phyloP scores from a whole-genome alignment of 495 filamentous ascomycete species.

The Penicillium roqueforti region DNA sequence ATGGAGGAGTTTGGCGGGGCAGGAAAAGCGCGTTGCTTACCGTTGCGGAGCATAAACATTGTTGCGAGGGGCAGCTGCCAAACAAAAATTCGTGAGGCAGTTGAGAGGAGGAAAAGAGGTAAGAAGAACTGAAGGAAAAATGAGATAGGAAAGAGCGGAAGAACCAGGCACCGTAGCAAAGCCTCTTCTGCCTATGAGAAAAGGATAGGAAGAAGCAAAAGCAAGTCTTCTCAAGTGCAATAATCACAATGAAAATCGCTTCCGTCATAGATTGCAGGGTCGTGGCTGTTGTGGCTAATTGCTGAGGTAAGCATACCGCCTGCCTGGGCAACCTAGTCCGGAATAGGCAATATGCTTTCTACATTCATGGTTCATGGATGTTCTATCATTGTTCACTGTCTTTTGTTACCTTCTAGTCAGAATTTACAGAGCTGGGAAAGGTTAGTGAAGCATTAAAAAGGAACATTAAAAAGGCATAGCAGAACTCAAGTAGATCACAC shows the following conservation, averaged over 20 bases:
- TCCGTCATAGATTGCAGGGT: slow-evolving; percentile 21
- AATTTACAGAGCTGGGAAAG: no score
- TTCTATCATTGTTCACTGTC: background rate
- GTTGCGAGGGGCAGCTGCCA: slow-evolving; percentile 34
- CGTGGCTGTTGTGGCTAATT: slow-evolving; percentile 24
- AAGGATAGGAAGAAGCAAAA: slow-evolving; percentile 10
- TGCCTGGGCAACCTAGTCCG: background rate
- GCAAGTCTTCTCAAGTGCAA: slow-evolving; percentile 9
- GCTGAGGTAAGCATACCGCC: background rate
- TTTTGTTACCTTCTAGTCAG: background rate
- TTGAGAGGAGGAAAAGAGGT: slow-evolving; percentile 4
- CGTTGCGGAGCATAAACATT: slow-evolving; percentile 75
- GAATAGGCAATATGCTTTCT: slow-evolving; percentile 2
- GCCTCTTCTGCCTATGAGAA: slow-evolving; percentile 5
- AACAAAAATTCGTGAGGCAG: slow-evolving; percentile 13
- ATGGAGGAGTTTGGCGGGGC: slow-evolving; percentile 38
- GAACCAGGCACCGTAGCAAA: background rate
- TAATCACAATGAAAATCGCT: slow-evolving; percentile 24
- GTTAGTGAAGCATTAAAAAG: no score
- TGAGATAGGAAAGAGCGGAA: slow-evolving; percentile 3
- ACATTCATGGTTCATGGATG: no score
- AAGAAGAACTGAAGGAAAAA: background rate
- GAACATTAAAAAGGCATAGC: background rate
- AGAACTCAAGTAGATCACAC: background rate
- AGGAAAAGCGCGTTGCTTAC: slow-evolving; percentile 38